Percentiles rank a stretch among this genome's conserved stretches.
Conservation (phyloP, 129 eudicot genomes). For the Escallonia herrerae region DNA sequence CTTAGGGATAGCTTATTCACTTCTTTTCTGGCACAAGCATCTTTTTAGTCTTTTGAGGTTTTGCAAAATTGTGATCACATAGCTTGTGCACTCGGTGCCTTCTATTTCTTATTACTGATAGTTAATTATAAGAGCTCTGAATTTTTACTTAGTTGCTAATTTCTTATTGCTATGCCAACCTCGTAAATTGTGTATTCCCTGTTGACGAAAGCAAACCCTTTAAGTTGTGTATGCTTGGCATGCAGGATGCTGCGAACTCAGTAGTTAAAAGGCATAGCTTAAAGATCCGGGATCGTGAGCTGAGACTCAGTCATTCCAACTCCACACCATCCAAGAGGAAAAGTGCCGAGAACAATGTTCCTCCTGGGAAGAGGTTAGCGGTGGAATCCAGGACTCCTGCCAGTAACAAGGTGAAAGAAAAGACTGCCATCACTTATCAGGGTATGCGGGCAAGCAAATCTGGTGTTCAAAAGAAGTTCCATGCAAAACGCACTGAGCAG, state of each 20-base stretch:
- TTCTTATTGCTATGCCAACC: too few relatives aligned
- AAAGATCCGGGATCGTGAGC: constrained; percentile 50
- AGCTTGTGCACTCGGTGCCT: too few relatives aligned
- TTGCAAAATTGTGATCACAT: too few relatives aligned
- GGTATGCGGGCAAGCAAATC: constrained; percentile 56
- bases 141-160: too few relatives aligned
- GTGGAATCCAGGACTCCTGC: constrained; percentile 8
- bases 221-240: background rate
- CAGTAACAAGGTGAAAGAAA: background rate
- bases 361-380: constrained; percentile 26
- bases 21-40: too few relatives aligned
- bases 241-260: constrained; percentile 51
- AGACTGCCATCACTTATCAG: constrained; percentile 35
- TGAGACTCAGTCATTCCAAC: constrained; percentile 33
- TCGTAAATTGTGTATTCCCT: too few relatives aligned
- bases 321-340: constrained; percentile 35
- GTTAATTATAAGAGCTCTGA: too few relatives aligned
- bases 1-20: too few relatives aligned
- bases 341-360: constrained; percentile 5
- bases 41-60: too few relatives aligned
- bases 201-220: too few relatives aligned
- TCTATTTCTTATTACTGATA: too few relatives aligned
- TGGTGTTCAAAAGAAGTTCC: constrained; percentile 32
- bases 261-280: constrained; percentile 32
- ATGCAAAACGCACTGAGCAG: constrained; percentile 1